Percentiles rank a stretch among this genome's conserved stretches.
Conservation (phyloP, 805 yeast species). For the Yarrowia keelungensis region DNA sequence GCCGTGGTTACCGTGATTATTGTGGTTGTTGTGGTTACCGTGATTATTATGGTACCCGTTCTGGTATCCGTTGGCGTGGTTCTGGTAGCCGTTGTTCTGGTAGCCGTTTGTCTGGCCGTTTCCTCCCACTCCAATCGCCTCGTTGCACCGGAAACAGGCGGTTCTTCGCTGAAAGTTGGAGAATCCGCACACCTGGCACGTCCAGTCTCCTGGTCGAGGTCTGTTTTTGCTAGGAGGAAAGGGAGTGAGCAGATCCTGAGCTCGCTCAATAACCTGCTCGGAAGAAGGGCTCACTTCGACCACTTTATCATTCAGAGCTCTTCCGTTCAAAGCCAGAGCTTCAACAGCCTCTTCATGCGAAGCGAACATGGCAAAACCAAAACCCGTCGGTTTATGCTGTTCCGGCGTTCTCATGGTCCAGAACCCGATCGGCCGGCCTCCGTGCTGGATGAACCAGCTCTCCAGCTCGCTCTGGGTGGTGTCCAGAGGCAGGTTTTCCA, state of each 20-base stretch:
- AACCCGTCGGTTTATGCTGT: constrained; percentile 58
- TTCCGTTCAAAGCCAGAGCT: constrained; percentile 78
- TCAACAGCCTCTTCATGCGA: constrained; percentile 87
- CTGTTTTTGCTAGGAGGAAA: constrained; percentile 86
- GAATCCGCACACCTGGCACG: constrained; percentile 95
- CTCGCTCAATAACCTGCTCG: constrained; percentile 74
- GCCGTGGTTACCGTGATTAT: constrained; percentile 1
- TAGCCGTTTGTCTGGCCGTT: background rate
- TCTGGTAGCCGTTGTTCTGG: constrained; percentile 2
- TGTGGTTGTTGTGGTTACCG: constrained; percentile 1
- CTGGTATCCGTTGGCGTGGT: constrained; percentile 24
- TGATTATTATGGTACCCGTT: background rate
- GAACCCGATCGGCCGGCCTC: constrained; percentile 84
- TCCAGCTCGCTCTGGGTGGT: constrained; percentile 91
- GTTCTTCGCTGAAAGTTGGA: constrained; percentile 93
- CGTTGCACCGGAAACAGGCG: constrained; percentile 82
- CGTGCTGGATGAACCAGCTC: constrained; percentile 87
- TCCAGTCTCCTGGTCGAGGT: constrained; percentile 98
- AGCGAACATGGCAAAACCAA: constrained; percentile 86
- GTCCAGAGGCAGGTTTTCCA: constrained; percentile 82
- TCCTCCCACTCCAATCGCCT: constrained; percentile 49
- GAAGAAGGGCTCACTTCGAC: constrained; percentile 90
- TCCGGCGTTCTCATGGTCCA: constrained; percentile 82
- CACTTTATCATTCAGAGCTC: constrained; percentile 71
- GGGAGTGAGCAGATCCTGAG: constrained; percentile 79